These are phyloP conservation scores for Kregervanrija fluxuum DNA, from an alignment of 805 yeast species.

Conservation along the genomic window DNA sequence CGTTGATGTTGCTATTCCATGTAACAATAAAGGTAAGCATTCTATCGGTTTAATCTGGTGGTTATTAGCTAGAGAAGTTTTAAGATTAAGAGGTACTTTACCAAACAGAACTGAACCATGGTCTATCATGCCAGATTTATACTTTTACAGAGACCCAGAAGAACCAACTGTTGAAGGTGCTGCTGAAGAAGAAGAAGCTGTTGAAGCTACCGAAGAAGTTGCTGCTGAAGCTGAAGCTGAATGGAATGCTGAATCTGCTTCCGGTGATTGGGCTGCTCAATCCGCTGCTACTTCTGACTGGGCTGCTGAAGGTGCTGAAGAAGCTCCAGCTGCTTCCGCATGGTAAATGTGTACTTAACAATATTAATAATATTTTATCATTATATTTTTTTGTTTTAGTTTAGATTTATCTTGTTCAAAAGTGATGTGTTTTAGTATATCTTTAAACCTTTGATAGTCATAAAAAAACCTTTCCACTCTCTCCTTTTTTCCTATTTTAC, in stretches of 20 bases:
- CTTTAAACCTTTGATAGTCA: no score
- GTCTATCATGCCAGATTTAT: slow-evolving; percentile 99
- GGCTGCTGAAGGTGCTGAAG: slow-evolving; percentile 36
- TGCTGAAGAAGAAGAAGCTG: slow-evolving; percentile 58
- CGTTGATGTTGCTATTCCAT: slow-evolving; percentile 99
- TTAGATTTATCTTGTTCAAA: no score
- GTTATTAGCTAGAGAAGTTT: slow-evolving; percentile 98
- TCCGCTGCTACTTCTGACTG: slow-evolving; percentile 38
- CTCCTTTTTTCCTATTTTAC: neutral
- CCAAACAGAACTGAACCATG: slow-evolving; percentile 95
- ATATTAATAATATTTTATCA: slow-evolving; percentile 6
- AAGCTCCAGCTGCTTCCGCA: slow-evolving; percentile 24
- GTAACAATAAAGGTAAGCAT: slow-evolving; percentile 99
- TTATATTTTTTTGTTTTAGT: neutral
- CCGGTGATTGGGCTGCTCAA: slow-evolving; percentile 48
- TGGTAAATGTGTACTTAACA: slow-evolving; percentile 24
- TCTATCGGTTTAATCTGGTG: slow-evolving; percentile 99
- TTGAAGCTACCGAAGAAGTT: slow-evolving; percentile 55
- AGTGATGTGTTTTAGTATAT: no score
- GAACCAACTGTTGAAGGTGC: slow-evolving; percentile 81
- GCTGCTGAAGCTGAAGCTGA: slow-evolving; percentile 61
- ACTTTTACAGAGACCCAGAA: slow-evolving; percentile 99
- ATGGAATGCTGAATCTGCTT: slow-evolving; percentile 38
- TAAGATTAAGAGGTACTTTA: slow-evolving; percentile 96
- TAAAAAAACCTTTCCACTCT: no score